A percentile compares a stretch with the other conserved stretches of the same genome.
Conservation (phyloP, 1,284 basidiomycete species). For the Melampsora larici-populina region DNA sequence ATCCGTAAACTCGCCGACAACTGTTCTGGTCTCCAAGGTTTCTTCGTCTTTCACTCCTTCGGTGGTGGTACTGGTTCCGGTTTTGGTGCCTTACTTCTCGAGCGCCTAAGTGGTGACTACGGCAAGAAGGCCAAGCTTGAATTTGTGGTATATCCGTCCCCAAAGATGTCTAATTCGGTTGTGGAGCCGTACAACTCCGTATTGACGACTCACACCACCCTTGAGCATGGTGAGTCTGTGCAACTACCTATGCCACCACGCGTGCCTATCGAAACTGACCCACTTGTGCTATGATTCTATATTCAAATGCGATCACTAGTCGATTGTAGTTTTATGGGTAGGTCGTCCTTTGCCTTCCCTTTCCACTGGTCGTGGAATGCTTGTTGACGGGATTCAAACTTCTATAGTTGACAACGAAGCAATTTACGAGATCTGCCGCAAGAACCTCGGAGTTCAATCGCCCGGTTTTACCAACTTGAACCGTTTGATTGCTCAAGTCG, state of each 20-base stretch:
- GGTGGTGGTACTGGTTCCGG: constrained; percentile 99
- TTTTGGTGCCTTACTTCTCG: constrained; percentile 93
- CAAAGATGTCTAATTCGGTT: constrained; percentile 88
- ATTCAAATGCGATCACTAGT: constrained; percentile 66
- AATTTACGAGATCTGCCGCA: constrained; percentile 99
- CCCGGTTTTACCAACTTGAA: constrained; percentile 95
- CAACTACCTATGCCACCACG: constrained; percentile 82
- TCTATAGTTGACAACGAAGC: constrained; percentile 52
- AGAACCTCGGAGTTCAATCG: constrained; percentile 77
- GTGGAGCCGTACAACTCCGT: constrained; percentile 99
- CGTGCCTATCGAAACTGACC: too few relatives aligned
- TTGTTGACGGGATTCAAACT: too few relatives aligned
- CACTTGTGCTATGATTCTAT: constrained; percentile 59
- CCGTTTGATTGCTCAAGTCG: constrained; percentile 87
- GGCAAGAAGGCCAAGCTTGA: constrained; percentile 99
- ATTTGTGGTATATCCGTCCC: constrained; percentile 96
- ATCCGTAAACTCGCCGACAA: constrained; percentile 94
- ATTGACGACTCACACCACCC: constrained; percentile 95
- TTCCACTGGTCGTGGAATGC: too few relatives aligned
- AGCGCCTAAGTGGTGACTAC: constrained; percentile 93
- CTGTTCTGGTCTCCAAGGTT: constrained; percentile 96
- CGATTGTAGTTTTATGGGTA: constrained; percentile 47
- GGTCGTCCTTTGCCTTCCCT: too few relatives aligned
- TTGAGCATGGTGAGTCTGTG: constrained; percentile 70
- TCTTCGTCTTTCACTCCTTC: constrained; percentile 99